Base-by-base conservation (phyloP, 805 yeast species). In the Saturnispora ahearnii region DNA sequence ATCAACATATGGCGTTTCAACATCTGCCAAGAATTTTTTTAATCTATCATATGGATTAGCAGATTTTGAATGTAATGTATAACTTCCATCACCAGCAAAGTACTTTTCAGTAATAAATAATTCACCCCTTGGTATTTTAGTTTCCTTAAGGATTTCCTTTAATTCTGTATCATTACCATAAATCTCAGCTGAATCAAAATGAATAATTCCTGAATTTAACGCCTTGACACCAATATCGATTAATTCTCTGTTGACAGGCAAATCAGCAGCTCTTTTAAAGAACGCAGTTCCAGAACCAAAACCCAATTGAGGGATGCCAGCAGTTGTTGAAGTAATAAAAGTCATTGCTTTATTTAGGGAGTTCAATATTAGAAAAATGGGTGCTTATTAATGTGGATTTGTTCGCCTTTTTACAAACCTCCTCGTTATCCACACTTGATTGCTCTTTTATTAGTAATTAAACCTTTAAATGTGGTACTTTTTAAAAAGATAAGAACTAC, bases 141-240 rank as follows among this genome's bases (percentile, higher is more conserved):
- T 69, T 46, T 6, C 33, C 12, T 45, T 38, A 9, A 58, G 41
- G 1, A 82, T 84, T 22, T 62, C 70, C 26, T 76, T 81, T 34
- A 79, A 74, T 59, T 81, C 87, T 3, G 57, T 58, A 51, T 78
- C 81, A 9, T 85, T 81, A 43, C 73, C 71, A 62, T 82, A 82
- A 13, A 70, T 64, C 56, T 82, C 85, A 0, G 88, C 88, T 12
- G 82, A 77, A 56, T 82, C 89, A 42, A 82, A 69, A 59, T 81
- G 88, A 36, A 64, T 68, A 61, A 75, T 77, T 0, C 86, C 86
- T n/a, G 61, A 54, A 5, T 73, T 60, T 30, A 82, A 55, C 3
- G 87, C 81, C 7, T 62, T 58, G 5, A 62, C 56, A 31, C 79
- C 53, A 13, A 75, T 73, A 8, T 71, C 68, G 5, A 76, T 77